A percentile compares a stretch with the other conserved stretches of the same genome.
These are phyloP conservation scores for Carnegiea gigantea DNA, from an alignment of 179 eudicot genomes.

Conservation along the genomic window DNA sequence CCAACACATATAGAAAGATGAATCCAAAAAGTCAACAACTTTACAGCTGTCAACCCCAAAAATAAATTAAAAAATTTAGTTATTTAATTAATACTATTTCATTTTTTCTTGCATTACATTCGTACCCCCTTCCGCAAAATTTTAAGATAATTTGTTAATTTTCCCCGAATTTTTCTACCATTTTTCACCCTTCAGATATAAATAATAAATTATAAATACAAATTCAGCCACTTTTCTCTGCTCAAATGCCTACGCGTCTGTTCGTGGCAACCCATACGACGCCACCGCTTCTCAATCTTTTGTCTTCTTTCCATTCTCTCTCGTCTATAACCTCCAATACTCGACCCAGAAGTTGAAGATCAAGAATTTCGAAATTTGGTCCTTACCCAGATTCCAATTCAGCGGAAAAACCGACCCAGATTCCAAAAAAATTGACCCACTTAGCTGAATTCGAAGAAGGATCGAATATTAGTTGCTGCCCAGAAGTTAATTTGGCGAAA, in stretches of 20 bases:
- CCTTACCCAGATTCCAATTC: slow-evolving; percentile 15
- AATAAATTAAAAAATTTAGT: not conserved
- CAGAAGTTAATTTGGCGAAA: not conserved
- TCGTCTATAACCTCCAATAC: not conserved
- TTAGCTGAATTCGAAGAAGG: not conserved
- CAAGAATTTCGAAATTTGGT: slow-evolving; percentile 15
- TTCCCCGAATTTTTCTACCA: not conserved
- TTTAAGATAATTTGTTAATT: not conserved
- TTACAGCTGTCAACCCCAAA: slow-evolving; percentile 18
- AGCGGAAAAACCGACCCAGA: not conserved
- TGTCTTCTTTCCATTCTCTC: slow-evolving; percentile 12
- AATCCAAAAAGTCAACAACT: slow-evolving; percentile 10
- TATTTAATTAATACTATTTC: not conserved
- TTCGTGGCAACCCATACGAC: slow-evolving; percentile 9
- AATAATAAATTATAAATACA: not conserved
- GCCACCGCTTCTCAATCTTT: not conserved
- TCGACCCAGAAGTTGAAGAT: slow-evolving; percentile 8
- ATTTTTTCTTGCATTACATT: slow-evolving; percentile 6
- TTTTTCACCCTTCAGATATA: not conserved
- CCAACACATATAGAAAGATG: not conserved
- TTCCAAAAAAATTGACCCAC: not conserved
- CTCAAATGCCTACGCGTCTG: slow-evolving; percentile 18
- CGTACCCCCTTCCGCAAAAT: not conserved
- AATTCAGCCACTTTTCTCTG: slow-evolving; percentile 5
- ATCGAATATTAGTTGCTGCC: not conserved